Percentiles rank a stretch among this genome's conserved stretches.
These are phyloP conservation scores for Globisporangium iwayamae DNA, from an alignment of 352 stramenopile species.

Conservation along the genomic window DNA sequence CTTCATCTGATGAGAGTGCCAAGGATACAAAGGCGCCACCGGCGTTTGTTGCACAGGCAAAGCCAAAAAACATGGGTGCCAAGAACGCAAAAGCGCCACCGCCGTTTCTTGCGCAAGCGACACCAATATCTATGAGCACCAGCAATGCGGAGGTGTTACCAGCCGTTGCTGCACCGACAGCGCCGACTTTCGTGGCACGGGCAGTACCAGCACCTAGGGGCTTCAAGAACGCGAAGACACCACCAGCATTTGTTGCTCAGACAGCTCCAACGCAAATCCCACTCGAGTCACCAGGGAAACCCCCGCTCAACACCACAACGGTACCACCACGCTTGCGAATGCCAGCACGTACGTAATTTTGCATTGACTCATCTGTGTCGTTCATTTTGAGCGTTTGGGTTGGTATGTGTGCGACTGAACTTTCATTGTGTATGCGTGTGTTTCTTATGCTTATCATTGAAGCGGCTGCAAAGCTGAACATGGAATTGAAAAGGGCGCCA, in stretches of 20 bases:
- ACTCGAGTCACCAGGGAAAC: conserved; percentile 14
- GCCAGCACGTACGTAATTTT: background rate
- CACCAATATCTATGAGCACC: no score
- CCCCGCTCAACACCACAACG: background rate
- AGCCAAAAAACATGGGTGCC: background rate
- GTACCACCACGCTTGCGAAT: background rate
- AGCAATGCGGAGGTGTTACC: no score
- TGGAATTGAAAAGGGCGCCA: background rate
- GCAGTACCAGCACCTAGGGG: background rate
- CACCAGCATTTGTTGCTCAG: conserved; percentile 1
- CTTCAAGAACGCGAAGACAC: background rate
- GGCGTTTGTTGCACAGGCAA: no score
- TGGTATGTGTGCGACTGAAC: background rate
- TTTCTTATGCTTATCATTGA: background rate
- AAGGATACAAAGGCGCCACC: no score
- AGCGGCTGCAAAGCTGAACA: background rate
- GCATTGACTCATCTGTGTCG: background rate
- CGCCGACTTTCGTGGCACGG: no score
- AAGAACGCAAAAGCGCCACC: background rate
- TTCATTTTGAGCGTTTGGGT: background rate
- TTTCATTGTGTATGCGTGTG: background rate
- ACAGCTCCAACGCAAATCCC: conserved; percentile 12
- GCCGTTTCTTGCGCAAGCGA: no score
- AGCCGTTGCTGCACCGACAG: no score
- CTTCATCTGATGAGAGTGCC: background rate